A percentile compares a stretch with the other conserved stretches of the same genome.
Conservation (phyloP, 2,329 filamentous ascomycete species). For the Cercospora zeina region DNA sequence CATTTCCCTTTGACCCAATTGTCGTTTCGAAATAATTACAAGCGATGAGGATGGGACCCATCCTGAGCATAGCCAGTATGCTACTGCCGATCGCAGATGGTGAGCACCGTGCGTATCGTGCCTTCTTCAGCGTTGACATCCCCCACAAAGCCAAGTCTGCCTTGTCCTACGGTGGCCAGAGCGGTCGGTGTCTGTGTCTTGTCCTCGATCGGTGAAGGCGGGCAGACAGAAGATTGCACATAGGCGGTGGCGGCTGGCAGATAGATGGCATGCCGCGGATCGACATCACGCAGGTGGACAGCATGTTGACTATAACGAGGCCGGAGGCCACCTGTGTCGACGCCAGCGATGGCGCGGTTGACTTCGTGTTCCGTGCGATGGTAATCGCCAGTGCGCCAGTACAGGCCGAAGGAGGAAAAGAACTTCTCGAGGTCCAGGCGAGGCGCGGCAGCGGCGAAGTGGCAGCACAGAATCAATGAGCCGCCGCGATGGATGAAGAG, state of each 20-base stretch:
- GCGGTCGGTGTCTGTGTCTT: conserved; percentile 28
- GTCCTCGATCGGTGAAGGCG: conserved; percentile 21
- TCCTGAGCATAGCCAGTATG: conserved; percentile 6
- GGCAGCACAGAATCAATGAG: conserved; percentile 28
- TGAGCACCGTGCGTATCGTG: conserved; percentile 22
- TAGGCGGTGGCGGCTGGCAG: conserved; percentile 22
- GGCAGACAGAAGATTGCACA: conserved; percentile 26
- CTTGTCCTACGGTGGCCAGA: conserved; percentile 20
- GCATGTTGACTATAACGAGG: conserved; percentile 31
- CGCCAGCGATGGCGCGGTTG: conserved; percentile 21
- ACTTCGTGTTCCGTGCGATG: conserved; percentile 28
- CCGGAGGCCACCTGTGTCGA: conserved; percentile 18
- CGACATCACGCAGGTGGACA: conserved; percentile 26
- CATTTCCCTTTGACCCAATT: not conserved
- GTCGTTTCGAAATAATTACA: not conserved
- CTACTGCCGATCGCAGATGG: conserved; percentile 27
- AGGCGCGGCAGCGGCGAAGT: conserved; percentile 23
- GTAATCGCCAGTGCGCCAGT: conserved; percentile 30
- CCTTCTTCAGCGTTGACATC: conserved; percentile 28
- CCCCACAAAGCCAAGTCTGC: conserved; percentile 27
- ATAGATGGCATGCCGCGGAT: conserved; percentile 24
- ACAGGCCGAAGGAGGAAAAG: conserved; percentile 26
- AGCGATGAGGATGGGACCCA: not conserved
- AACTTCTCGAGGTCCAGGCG: conserved; percentile 20
- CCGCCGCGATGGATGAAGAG: conserved; percentile 29